Base-by-base conservation (phyloP, 2,329 filamentous ascomycete genomes). In the Lachnellula arida region DNA sequence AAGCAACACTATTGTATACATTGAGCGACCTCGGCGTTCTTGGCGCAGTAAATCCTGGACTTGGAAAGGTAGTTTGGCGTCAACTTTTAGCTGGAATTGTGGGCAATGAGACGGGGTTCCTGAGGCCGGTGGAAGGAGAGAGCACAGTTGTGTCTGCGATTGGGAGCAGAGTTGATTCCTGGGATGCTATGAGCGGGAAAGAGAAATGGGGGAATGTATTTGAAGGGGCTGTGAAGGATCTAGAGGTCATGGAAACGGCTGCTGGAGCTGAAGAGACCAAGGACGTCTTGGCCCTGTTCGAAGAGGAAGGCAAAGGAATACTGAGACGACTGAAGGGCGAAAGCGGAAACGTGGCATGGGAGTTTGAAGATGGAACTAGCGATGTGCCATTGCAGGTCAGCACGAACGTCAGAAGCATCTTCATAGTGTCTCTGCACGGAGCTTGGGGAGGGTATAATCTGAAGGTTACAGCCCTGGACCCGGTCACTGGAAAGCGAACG, bases 1-100 rank as follows among this genome's bases (percentile, higher is more conserved):
- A 89, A 72, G 92, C 92, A 37, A 93, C 89, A 53, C 80, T 99
- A 39, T 80, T 99, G 51, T 99, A 97, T 72, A 95, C 94, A 0
- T 76, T 97, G 46, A 95, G 90, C 61, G 89, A 97, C 56, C 81
- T 91, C 49, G 84, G 86, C 39, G 82, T 97, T 2, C 74, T 99
- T 17, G 94, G 90, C 49, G 93, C 93, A 1, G 81, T 97, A 47
- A 95, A 97, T 66, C 94, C 94, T 1, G 88, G 86, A 69, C 92
- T 87, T 68, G 93, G 94, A 17, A 80, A 82, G 2, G 70, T 97
- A 15, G 81, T 97, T 2, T 99, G 94, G 94, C 82, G 94, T 53
- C 93, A 97, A 68, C 72, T 96, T 46, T 74, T 80, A n/a, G 75
- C 76, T 34, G 77, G 77, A 35, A 77, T 77, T 40, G 53, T 53